phyloP scores from a whole-genome alignment of 2,329 filamentous ascomycete genomes.

The Phialophora expanda region DNA sequence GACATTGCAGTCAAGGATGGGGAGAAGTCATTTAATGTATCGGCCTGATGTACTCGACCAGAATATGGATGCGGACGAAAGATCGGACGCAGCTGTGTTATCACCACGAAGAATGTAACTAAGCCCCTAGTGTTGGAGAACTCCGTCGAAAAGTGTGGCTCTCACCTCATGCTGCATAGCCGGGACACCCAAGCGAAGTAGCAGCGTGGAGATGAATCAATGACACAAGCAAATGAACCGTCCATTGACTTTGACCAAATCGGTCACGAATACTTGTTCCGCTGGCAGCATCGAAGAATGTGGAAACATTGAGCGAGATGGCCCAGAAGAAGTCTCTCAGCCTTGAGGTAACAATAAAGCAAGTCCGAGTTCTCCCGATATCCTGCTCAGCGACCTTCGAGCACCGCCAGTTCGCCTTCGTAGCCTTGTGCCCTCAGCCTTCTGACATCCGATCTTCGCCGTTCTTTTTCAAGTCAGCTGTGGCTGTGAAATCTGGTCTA shows the following conservation, averaged over 20 bases:
- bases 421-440: conserved; percentile 20
- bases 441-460: conserved; percentile 18
- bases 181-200: conserved; percentile 15
- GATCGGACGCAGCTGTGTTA: neutral
- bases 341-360: conserved; percentile 7
- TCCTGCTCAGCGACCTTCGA: conserved; percentile 3
- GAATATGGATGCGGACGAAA: neutral
- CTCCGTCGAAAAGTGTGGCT: neutral
- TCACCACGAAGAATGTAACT: neutral
- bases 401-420: neutral
- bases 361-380: conserved; percentile 24
- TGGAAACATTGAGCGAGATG: neutral
- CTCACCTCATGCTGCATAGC: conserved; percentile 16
- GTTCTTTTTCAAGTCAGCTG: conserved; percentile 17
- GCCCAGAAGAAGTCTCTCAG: conserved; percentile 5
- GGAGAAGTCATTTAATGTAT: conserved; percentile 53
- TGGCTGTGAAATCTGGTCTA: conserved; percentile 4
- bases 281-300: neutral
- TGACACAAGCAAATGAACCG: conserved; percentile 4
- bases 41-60: neutral
- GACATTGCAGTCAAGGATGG: conserved; percentile 68
- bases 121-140: neutral
- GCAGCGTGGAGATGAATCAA: conserved; percentile 1
- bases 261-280: conserved; percentile 6
- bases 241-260: conserved; percentile 5